These are phyloP conservation scores for Boletus nobilissimus DNA, from an alignment of 1,284 basidiomycete species.

Conservation along the genomic window DNA sequence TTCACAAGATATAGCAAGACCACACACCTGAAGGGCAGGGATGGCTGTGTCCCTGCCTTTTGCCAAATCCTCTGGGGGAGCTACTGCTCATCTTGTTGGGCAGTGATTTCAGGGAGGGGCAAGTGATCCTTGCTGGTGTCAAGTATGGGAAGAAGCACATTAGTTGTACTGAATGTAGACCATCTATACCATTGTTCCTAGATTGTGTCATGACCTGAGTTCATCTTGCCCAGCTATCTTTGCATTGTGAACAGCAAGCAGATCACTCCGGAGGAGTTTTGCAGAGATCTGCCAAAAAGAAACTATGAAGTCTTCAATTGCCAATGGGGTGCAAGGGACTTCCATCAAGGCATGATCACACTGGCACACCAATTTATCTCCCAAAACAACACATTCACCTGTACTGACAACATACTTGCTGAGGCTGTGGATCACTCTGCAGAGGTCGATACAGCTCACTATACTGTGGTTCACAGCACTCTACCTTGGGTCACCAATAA, in stretches of 20 bases:
- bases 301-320: slow-evolving; percentile 14
- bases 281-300: not conserved
- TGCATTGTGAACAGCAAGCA: not conserved
- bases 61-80: not conserved
- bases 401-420: slow-evolving; percentile 15
- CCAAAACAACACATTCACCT: slow-evolving; percentile 4
- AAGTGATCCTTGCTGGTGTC: slow-evolving; percentile 15
- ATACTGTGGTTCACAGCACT: not conserved
- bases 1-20: slow-evolving; percentile 23
- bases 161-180: slow-evolving; percentile 10
- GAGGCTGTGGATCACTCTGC: slow-evolving; percentile 30
- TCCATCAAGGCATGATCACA: slow-evolving; percentile 20
- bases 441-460: not conserved
- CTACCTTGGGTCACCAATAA: slow-evolving; percentile 3
- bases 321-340: slow-evolving; percentile 23
- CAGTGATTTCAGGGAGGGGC: slow-evolving; percentile 11
- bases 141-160: not conserved
- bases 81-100: slow-evolving; percentile 20
- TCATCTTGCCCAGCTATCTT: slow-evolving; percentile 17
- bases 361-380: slow-evolving; percentile 18
- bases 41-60: slow-evolving; percentile 13
- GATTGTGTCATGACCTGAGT: not conserved
- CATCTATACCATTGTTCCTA: not conserved
- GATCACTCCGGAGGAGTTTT: slow-evolving; percentile 6
- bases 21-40: slow-evolving; percentile 11